Evolutionary conservation across 208 protist genomes (phyloP).

Genomic region (Acanthamoeba culbertsoni): DNA sequence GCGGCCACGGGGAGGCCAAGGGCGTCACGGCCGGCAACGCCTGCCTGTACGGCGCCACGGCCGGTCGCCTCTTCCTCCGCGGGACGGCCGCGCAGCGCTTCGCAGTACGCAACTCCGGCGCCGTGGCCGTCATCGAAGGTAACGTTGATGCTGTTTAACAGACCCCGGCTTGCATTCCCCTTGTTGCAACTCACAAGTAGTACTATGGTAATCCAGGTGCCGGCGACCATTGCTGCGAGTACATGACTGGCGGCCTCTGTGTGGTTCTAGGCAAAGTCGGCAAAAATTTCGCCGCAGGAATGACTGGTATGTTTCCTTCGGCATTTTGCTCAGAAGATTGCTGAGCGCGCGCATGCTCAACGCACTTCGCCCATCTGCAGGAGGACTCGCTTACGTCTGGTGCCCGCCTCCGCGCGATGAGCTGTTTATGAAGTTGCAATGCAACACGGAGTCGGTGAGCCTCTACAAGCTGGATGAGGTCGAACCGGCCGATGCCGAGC

Average conservation of each 20-base stretch:
- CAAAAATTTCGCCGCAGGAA: conserved; percentile 87
- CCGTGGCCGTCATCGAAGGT: conserved; percentile 85
- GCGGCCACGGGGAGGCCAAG: conserved; percentile 55
- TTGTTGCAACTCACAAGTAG: too few relatives aligned
- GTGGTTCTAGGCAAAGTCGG: conserved; percentile 78
- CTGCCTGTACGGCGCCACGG: conserved; percentile 86
- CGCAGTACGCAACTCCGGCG: conserved; percentile 85
- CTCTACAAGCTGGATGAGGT: conserved; percentile 67
- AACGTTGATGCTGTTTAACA: too few relatives aligned
- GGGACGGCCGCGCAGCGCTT: conserved; percentile 86
- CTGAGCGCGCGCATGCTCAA: not conserved
- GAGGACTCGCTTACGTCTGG: conserved; percentile 83
- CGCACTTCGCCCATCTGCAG: conserved; percentile 23
- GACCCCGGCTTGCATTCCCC: too few relatives aligned
- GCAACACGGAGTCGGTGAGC: conserved; percentile 78
- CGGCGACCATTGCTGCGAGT: conserved; percentile 89
- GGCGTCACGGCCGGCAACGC: conserved; percentile 88
- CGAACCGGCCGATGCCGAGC: conserved; percentile 22
- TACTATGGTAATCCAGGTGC: too few relatives aligned
- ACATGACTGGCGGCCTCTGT: conserved; percentile 86
- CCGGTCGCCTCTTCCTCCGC: conserved; percentile 79
- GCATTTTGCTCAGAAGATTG: too few relatives aligned
- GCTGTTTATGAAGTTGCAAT: not conserved
- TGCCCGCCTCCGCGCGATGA: conserved; percentile 12
- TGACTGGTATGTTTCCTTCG: too few relatives aligned